Evolutionary conservation across 2,329 filamentous ascomycete genomes (phyloP).

Genomic region (Aureobasidium lini): DNA sequence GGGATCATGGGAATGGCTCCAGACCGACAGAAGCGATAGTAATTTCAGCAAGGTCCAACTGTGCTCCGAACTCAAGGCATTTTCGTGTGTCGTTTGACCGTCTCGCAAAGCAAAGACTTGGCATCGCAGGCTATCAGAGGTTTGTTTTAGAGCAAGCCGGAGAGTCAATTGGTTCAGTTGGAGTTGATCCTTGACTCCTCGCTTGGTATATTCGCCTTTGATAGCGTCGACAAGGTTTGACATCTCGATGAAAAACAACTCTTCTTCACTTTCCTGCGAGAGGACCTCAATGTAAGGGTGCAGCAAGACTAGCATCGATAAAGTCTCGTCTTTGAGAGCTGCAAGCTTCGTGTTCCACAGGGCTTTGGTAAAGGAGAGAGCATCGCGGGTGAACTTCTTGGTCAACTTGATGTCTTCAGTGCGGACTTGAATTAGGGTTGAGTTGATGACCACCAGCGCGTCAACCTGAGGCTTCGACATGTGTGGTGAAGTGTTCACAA

Average conservation of each 20-base stretch:
- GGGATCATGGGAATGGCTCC: neutral
- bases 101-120: conserved; percentile 20
- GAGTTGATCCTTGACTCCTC: conserved; percentile 63
- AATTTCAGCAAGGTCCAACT: conserved; percentile 32
- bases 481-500: conserved; percentile 43
- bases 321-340: conserved; percentile 64
- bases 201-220: conserved; percentile 69
- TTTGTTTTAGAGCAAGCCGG: conserved; percentile 29
- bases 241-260: conserved; percentile 34
- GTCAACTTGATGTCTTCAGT: conserved; percentile 62
- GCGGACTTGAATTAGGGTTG: conserved; percentile 56
- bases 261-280: conserved; percentile 20
- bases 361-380: conserved; percentile 64
- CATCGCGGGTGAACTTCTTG: conserved; percentile 49
- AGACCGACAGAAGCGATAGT: conserved; percentile 29
- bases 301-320: conserved; percentile 62
- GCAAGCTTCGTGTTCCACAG: conserved; percentile 70
- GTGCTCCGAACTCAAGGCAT: conserved; percentile 20
- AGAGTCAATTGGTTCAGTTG: conserved; percentile 65
- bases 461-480: conserved; percentile 60
- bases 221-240: conserved; percentile 63
- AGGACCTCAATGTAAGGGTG: conserved; percentile 33
- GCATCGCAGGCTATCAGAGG: conserved; percentile 21
- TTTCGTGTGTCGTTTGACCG: conserved; percentile 22
- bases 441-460: conserved; percentile 70